Percentiles rank a stretch among this genome's conserved stretches.
Evolutionary conservation across 345 rosid genomes (phyloP).

Genomic region (Citrus hindsii): DNA sequence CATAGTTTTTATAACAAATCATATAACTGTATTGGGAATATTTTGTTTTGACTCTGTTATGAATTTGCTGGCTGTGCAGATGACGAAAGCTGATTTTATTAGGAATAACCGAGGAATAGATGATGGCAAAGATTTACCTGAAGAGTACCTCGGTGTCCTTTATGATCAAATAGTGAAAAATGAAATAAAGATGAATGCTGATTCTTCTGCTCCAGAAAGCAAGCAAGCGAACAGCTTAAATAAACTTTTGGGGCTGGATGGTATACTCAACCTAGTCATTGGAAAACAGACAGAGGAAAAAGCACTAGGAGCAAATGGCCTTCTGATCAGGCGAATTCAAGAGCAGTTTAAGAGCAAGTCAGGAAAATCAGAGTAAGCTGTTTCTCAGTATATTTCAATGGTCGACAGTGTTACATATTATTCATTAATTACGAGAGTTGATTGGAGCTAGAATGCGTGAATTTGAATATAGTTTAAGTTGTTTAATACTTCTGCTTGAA

Average conservation of each 20-base stretch:
- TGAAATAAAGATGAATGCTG: constrained; percentile 90
- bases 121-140: constrained; percentile 95
- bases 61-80: constrained; percentile 43
- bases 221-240: constrained; percentile 85
- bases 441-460: background rate
- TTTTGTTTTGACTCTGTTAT: constrained; percentile 28
- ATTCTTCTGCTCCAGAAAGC: constrained; percentile 73
- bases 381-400: background rate
- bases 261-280: constrained; percentile 80
- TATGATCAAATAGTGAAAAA: constrained; percentile 87
- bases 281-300: constrained; percentile 90
- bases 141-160: constrained; percentile 73
- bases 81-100: constrained; percentile 87
- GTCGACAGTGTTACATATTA: background rate
- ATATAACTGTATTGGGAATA: background rate
- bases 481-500: background rate
- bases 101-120: constrained; percentile 92
- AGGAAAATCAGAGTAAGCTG: constrained; percentile 88
- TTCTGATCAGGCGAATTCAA: constrained; percentile 87
- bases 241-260: constrained; percentile 86
- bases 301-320: constrained; percentile 90
- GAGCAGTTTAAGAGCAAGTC: constrained; percentile 92
- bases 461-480: background rate
- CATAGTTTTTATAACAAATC: background rate
- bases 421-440: background rate